phyloP scores from a whole-genome alignment of 2,329 filamentous ascomycete genomes.

The Rhynchosporium secalis region DNA sequence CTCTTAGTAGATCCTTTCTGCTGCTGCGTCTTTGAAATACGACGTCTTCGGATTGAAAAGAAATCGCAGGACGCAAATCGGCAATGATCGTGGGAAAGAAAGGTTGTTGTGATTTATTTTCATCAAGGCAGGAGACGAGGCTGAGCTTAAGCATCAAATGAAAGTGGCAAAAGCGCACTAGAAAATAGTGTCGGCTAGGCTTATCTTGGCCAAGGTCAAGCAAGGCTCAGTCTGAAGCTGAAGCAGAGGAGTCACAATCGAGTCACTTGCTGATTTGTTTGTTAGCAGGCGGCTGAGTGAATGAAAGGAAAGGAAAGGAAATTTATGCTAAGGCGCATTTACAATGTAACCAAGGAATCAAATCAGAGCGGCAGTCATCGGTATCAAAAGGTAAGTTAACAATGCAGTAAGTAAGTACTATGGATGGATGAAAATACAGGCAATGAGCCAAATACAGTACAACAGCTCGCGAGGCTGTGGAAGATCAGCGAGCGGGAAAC shows the following conservation, averaged over 20 bases:
- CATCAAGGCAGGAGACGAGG: conserved; percentile 22
- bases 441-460: too few relatives aligned
- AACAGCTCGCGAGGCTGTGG: too few relatives aligned
- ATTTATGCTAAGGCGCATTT: too few relatives aligned
- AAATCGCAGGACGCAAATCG: conserved; percentile 17
- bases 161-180: conserved; percentile 8
- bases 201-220: not conserved
- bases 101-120: not conserved
- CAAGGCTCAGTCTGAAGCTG: not conserved
- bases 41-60: conserved; percentile 37
- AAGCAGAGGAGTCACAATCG: conserved; percentile 11
- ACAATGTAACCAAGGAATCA: too few relatives aligned
- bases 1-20: conserved; percentile 3
- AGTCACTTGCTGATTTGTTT: not conserved
- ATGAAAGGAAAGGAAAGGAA: too few relatives aligned
- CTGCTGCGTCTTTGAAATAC: conserved; percentile 37
- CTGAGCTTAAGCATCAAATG: conserved; percentile 21
- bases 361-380: too few relatives aligned
- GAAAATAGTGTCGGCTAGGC: conserved; percentile 12
- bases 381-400: too few relatives aligned
- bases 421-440: too few relatives aligned
- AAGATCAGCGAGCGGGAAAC: not conserved
- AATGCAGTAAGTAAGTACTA: too few relatives aligned
- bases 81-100: conserved; percentile 8
- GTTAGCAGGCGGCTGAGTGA: too few relatives aligned